These are phyloP conservation scores for Prinsepia uniflora DNA, from an alignment of 306 rosid genomes.

Conservation along the genomic window DNA sequence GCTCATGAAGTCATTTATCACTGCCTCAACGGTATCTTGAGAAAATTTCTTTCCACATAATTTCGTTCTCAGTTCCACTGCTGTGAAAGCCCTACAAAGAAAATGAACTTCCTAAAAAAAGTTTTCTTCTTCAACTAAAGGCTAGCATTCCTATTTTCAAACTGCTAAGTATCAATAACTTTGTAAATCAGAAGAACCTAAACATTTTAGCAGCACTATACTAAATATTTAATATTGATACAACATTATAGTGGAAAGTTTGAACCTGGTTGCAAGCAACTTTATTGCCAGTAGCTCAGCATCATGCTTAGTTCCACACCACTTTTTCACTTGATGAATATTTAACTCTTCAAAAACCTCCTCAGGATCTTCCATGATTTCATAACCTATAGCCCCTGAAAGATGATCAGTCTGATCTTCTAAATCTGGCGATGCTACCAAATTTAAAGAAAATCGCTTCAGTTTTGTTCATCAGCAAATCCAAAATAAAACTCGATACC, in stretches of 20 bases:
- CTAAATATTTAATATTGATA: neutral
- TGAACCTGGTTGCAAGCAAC: constrained; percentile 72
- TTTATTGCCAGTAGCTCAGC: constrained; percentile 60
- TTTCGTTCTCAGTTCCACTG: constrained; percentile 70
- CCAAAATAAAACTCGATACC: neutral
- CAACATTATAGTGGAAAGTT: neutral
- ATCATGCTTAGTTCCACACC: constrained; percentile 35
- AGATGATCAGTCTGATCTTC: constrained; percentile 15
- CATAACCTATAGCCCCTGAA: constrained; percentile 31
- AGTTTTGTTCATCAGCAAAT: neutral
- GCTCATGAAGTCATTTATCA: constrained; percentile 54
- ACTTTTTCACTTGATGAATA: constrained; percentile 26
- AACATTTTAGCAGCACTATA: neutral
- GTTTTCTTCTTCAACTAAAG: constrained; percentile 5
- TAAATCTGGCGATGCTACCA: constrained; percentile 20
- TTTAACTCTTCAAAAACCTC: constrained; percentile 41
- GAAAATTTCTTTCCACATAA: constrained; percentile 54
- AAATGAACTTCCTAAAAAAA: constrained; percentile 8
- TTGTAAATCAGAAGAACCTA: neutral
- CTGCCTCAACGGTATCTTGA: constrained; percentile 49
- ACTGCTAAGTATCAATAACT: neutral
- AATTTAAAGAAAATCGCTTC: neutral
- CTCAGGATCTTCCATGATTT: constrained; percentile 42
- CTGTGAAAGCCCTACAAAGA: constrained; percentile 68
- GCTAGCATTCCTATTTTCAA: constrained; percentile 4